A percentile compares a stretch with the other conserved stretches of the same genome.
These are phyloP conservation scores for Boechera retrofracta DNA, from an alignment of 345 rosid species.

Conservation along the genomic window DNA sequence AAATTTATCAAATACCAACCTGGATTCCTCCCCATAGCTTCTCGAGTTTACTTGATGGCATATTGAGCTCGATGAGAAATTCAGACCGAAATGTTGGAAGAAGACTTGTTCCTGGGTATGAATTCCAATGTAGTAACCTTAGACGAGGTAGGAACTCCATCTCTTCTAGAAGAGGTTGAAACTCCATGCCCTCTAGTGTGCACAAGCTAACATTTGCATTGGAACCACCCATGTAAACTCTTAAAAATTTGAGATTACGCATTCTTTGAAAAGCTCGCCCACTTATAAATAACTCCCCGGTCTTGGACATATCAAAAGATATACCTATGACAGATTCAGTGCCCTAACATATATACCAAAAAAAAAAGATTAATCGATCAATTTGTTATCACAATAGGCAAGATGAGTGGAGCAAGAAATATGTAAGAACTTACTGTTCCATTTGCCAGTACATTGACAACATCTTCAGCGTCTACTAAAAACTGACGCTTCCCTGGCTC, in stretches of 20 bases:
- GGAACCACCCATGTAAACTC: slow-evolving; percentile 16
- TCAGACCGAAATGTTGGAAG: slow-evolving; percentile 14
- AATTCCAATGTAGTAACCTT: slow-evolving; percentile 20
- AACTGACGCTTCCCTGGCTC: slow-evolving; percentile 30
- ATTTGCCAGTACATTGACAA: slow-evolving; percentile 18
- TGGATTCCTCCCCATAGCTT: slow-evolving; percentile 14
- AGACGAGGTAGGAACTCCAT: not conserved
- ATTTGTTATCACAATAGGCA: not conserved
- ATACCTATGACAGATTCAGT: not conserved
- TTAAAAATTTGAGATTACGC: not conserved
- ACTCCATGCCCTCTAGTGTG: not conserved
- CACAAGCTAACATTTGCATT: not conserved
- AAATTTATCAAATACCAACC: not conserved
- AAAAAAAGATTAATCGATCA: not conserved
- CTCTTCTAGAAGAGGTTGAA: no score
- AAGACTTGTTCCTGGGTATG: slow-evolving; percentile 24
- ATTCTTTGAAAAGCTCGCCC: not conserved
- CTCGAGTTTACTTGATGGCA: slow-evolving; percentile 11
- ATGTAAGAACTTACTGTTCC: slow-evolving; percentile 9
- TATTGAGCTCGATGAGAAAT: slow-evolving; percentile 2
- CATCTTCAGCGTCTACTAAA: slow-evolving; percentile 26
- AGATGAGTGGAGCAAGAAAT: not conserved
- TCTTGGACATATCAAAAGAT: not conserved
- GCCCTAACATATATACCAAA: slow-evolving; percentile 13
- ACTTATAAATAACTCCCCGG: not conserved